Evolutionary conservation across 1,284 basidiomycete genomes (phyloP), one percentile per base, ranked within the genome.

Genomic region (Apiotrichum brassicae): DNA sequence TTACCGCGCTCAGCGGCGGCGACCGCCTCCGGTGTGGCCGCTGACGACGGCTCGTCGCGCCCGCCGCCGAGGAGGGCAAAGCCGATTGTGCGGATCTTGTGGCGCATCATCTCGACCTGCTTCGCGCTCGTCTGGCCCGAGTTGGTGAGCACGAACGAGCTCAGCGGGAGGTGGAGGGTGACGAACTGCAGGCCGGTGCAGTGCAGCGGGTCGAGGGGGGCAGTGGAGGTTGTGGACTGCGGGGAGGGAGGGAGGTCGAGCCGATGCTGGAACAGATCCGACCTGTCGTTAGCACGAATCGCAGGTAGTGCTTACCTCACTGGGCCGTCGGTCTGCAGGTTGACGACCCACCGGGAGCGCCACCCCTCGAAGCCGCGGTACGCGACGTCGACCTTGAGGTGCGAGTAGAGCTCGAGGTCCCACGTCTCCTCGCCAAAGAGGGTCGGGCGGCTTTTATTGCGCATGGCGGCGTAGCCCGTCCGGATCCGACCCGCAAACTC

Each of bases 231-330:
- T 3, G 63, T 56, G 1, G 67, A 62, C 6, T 60, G 38, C 1
- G 62, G 40, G 19, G 60, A 48, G 0, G 66, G 56, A 1, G 70
- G 69, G 23, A 77, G 61, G 22, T 68, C 71, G 11, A 78, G 68
- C 2, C 76, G 75, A 54, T 77, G 76, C 61, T 78, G 77, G 58
- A 73, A 78, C n/a, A 78, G 61, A 57, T 78, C 77, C 30, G 73
- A 74, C 38, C 70, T 71, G 23, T 5, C n/a, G 1, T 36, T 50
- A 18, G 24, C 4, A 8, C 26, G 16, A 19, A 19, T 3, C 13
- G 43, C 3, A 14, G 8, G 28, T 5, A 11, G 8, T 4, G 53
- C 65, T 62, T 43, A 71, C 57, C 68, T 65, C 14, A 76, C 71
- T 5, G 76, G 74, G 0, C 76, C 76, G 42, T 77, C 77, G 11